A percentile compares a stretch with the other conserved stretches of the same genome.
Conservation (phyloP, 768 basidiomycete genomes). For the Suillus tomentosus region DNA sequence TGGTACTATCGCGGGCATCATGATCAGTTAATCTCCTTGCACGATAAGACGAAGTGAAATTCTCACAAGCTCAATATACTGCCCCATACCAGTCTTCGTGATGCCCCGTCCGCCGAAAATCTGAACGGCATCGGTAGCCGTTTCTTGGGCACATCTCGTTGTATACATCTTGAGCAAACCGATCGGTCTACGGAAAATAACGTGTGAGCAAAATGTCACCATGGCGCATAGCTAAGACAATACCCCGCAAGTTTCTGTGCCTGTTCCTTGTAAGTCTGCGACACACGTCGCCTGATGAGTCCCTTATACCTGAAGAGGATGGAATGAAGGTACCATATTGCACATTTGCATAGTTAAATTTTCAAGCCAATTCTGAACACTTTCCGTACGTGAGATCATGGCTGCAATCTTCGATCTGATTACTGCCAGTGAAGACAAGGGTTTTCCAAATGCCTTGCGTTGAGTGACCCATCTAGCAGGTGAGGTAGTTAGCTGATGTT, state of each 20-base stretch:
- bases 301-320: constrained; percentile 19
- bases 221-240: constrained; percentile 6
- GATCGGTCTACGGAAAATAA: constrained; percentile 41
- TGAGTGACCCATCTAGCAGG: constrained; percentile 67
- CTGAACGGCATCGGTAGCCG: constrained; percentile 70
- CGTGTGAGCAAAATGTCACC: background rate
- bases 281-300: constrained; percentile 1
- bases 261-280: constrained; percentile 67
- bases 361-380: constrained; percentile 78
- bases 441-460: constrained; percentile 79
- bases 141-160: constrained; percentile 56
- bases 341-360: constrained; percentile 81
- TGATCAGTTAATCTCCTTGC: constrained; percentile 4
- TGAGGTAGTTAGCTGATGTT: background rate
- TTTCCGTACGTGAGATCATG: constrained; percentile 73
- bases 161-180: constrained; percentile 59
- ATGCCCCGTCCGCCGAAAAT: constrained; percentile 89
- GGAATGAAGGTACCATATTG: constrained; percentile 55
- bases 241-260: constrained; percentile 68
- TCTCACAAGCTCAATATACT: constrained; percentile 70
- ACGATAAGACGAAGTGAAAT: constrained; percentile 23
- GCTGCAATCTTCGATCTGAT: constrained; percentile 74
- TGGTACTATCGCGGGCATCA: constrained; percentile 26
- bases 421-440: constrained; percentile 66
- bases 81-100: constrained; percentile 82